A percentile compares a stretch with the other conserved stretches of the same genome.
These are phyloP conservation scores for Trichodelitschia bisporula DNA, from an alignment of 495 filamentous ascomycete species.

Conservation along the genomic window DNA sequence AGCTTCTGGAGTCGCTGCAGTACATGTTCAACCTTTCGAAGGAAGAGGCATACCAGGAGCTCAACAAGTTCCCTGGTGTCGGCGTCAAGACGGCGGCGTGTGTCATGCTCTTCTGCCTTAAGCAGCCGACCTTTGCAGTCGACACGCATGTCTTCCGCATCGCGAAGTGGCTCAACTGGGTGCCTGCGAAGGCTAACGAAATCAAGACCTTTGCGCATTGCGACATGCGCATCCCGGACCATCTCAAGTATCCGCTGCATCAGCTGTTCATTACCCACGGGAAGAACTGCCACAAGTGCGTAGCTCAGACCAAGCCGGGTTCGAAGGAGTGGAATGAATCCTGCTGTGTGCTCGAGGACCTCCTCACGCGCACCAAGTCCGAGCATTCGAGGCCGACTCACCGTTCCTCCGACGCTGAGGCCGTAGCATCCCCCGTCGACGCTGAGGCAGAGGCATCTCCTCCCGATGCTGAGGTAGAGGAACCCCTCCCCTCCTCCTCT, in stretches of 20 bases:
- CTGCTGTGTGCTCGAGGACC: constrained; percentile 20
- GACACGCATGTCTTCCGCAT: constrained; percentile 33
- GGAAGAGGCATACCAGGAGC: constrained; percentile 44
- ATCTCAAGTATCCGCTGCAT: constrained; percentile 75
- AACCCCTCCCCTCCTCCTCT: no score
- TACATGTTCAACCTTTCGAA: constrained; percentile 43
- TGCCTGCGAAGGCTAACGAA: constrained; percentile 27
- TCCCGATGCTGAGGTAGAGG: no score
- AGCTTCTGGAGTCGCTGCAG: constrained; percentile 45
- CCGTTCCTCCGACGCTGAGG: no score
- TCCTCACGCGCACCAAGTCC: no score
- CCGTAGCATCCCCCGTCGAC: no score
- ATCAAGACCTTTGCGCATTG: constrained; percentile 57
- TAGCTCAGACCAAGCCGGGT: constrained; percentile 22
- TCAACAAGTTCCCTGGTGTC: constrained; percentile 61
- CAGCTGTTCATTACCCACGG: constrained; percentile 75
- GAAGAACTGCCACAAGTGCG: constrained; percentile 53
- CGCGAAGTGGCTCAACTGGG: constrained; percentile 68
- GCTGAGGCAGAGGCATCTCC: no score
- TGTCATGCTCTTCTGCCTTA: constrained; percentile 26
- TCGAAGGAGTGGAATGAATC: constrained; percentile 17
- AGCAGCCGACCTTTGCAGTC: constrained; percentile 20
- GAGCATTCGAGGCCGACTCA: no score
- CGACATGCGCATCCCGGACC: constrained; percentile 58
- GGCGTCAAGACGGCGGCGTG: constrained; percentile 85